phyloP scores from a whole-genome alignment of 2,329 filamentous ascomycete species.

The Colletotrichum sp. region DNA sequence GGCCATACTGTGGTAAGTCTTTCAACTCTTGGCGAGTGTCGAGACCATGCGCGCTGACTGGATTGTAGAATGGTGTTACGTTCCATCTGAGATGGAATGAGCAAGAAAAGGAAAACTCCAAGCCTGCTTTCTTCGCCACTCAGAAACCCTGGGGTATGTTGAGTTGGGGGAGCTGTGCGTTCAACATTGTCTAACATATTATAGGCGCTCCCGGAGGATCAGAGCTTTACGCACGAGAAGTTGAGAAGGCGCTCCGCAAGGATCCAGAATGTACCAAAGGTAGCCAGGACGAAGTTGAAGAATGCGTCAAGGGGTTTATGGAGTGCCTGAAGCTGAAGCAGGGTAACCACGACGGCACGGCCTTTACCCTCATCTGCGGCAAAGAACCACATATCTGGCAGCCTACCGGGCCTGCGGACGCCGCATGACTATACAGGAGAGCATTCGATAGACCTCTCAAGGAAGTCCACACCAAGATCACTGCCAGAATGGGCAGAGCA shows the following conservation, averaged over 20 bases:
- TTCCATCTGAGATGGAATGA: neutral
- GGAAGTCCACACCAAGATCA: neutral
- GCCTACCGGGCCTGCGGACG: neutral
- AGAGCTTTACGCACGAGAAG: neutral
- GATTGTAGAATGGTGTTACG: neutral
- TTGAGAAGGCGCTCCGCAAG: neutral
- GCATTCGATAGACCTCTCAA: neutral
- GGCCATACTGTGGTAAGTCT: neutral
- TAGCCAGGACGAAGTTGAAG: neutral
- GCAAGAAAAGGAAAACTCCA: neutral
- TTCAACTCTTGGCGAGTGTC: fast-evolving
- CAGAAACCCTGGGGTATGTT: neutral
- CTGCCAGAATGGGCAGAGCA: neutral
- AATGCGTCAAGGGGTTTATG: fast-evolving
- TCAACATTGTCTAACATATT: neutral
- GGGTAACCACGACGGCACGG: fast-evolving
- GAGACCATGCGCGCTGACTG: fast-evolving
- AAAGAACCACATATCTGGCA: neutral
- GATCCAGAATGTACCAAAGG: fast-evolving
- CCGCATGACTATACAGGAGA: neutral
- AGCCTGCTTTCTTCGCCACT: neutral
- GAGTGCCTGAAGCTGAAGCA: neutral
- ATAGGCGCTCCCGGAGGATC: neutral
- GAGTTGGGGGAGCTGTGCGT: neutral
- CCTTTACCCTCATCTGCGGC: neutral